phyloP scores from a whole-genome alignment of 352 stramenopile genomes.

The Phytophthora hybrid region DNA sequence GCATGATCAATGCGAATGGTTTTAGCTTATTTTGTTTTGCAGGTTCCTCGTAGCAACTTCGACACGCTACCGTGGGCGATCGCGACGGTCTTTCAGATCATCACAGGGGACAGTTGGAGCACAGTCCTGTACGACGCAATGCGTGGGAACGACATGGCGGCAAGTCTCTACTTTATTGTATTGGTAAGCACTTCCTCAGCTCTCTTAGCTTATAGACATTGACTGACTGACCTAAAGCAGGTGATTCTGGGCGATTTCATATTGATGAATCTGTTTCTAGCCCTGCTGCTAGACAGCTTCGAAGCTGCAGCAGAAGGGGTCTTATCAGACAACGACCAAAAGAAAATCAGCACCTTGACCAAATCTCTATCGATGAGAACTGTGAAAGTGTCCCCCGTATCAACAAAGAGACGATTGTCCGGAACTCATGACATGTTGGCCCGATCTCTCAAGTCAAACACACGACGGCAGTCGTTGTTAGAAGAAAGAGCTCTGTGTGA shows the following conservation, averaged over 20 bases:
- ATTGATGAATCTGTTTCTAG: constrained; percentile 94
- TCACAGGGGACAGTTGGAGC: constrained; percentile 95
- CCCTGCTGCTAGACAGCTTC: constrained; percentile 80
- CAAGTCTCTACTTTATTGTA: constrained; percentile 84
- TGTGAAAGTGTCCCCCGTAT: background rate
- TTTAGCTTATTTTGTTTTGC: background rate
- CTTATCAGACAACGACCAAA: background rate
- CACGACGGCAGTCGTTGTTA: too few species aligned
- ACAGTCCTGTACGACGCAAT: constrained; percentile 93
- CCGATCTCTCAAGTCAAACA: background rate
- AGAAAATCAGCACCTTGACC: background rate
- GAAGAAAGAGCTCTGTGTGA: too few species aligned
- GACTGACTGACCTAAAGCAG: constrained; percentile 29
- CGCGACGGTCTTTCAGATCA: constrained; percentile 92
- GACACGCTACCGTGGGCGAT: constrained; percentile 79
- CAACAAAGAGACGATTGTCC: background rate
- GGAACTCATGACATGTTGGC: background rate
- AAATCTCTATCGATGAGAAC: background rate
- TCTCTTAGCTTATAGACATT: background rate
- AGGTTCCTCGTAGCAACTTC: constrained; percentile 84
- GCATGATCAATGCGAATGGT: background rate
- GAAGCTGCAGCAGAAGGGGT: background rate
- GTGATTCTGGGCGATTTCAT: constrained; percentile 91
- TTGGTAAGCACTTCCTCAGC: constrained; percentile 41
- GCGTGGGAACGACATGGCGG: constrained; percentile 59